These are phyloP conservation scores for Kuraishia hungarica DNA, from an alignment of 805 yeast species.

Conservation along the genomic window DNA sequence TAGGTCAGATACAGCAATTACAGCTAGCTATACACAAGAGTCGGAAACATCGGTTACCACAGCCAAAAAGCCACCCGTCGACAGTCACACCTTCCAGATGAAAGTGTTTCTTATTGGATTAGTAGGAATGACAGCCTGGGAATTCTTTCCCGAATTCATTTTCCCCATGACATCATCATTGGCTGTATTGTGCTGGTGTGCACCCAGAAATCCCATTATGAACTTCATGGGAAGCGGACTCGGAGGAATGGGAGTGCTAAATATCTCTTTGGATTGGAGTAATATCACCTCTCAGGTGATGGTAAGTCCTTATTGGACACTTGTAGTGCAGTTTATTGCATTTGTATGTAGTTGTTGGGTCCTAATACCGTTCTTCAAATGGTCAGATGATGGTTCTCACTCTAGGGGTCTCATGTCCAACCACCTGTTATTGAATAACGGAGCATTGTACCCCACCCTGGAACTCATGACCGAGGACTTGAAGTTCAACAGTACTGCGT, in stretches of 20 bases:
- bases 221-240: constrained; percentile 44
- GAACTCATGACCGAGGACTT: constrained; percentile 31
- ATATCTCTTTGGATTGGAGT: constrained; percentile 43
- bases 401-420: constrained; percentile 40
- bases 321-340: constrained; percentile 36
- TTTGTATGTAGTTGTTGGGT: constrained; percentile 41
- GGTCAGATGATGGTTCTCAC: constrained; percentile 23
- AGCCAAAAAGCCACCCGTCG: background rate
- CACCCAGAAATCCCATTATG: constrained; percentile 29
- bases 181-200: constrained; percentile 40
- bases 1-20: no score
- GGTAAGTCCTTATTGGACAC: constrained; percentile 45
- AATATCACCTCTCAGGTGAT: constrained; percentile 41
- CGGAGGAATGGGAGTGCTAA: constrained; percentile 43
- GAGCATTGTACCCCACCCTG: constrained; percentile 31
- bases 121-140: constrained; percentile 31
- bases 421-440: constrained; percentile 26
- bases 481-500: constrained; percentile 35
- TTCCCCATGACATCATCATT: constrained; percentile 42
- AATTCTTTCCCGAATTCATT: constrained; percentile 37
- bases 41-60: background rate
- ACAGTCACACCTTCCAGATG: constrained; percentile 15
- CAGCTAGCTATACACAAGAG: background rate
- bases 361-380: constrained; percentile 37
- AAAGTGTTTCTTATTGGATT: constrained; percentile 28